Evolutionary conservation across 140 eudicot species (phyloP).

Genomic region (Bidens hawaiensis): DNA sequence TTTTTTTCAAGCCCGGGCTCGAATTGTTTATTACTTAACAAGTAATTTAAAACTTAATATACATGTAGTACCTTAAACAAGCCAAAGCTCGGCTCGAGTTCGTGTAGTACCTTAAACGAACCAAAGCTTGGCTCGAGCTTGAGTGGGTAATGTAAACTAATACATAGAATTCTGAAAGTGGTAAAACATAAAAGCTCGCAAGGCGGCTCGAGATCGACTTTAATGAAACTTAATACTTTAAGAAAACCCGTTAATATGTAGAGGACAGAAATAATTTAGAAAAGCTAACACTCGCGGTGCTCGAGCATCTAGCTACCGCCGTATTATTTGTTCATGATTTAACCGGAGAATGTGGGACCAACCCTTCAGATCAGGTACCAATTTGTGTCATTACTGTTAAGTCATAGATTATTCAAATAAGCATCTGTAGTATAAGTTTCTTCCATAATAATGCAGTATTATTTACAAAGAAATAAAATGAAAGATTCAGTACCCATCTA

Average conservation of each 20-base stretch:
- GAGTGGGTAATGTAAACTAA: no score
- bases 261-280: conserved; percentile 95
- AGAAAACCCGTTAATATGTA: conserved; percentile 43
- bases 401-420: background rate
- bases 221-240: no score
- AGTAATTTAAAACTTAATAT: no score
- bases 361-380: conserved; percentile 92
- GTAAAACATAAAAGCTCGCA: no score
- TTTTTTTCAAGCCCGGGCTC: no score
- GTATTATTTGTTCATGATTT: conserved; percentile 86
- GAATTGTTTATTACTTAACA: no score
- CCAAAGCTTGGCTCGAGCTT: no score
- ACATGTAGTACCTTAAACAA: no score
- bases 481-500: conserved; percentile 69
- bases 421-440: background rate
- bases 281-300: conserved; percentile 91
- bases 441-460: conserved; percentile 42
- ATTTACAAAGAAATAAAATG: conserved; percentile 79
- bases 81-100: no score
- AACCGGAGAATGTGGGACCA: conserved; percentile 94
- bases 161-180: no score
- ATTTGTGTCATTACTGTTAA: background rate
- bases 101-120: no score
- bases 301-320: conserved; percentile 84
- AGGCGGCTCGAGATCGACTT: no score